Base-by-base conservation (phyloP, 169 alveolate species). In the Eimeria acervulina region DNA sequence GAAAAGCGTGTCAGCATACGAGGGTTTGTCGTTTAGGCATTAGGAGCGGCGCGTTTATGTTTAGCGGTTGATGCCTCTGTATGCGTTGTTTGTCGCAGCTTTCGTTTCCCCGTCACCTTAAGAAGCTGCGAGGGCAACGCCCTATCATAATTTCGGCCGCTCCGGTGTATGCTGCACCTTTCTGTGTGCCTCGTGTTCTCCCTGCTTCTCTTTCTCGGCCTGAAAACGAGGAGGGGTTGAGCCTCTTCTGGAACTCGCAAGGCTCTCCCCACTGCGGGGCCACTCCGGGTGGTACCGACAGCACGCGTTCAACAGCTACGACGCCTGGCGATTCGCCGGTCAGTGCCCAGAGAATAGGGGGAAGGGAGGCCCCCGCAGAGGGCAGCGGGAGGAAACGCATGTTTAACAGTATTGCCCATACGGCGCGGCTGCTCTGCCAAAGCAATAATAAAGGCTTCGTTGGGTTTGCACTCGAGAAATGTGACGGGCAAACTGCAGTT, bases 401-500 rank as follows among this genome's bases (percentile, higher is more conserved):
- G n/a, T 28, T 33, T 17, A 83, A 66, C 74, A 28, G 74, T 47
- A 47, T 38, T 38, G 61, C 31, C n/a, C 52, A 31, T 28, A 36
- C 81, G 44, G 81, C 88, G 61, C 68, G 74, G 74, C 51, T 38
- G 66, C 68, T 83, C 40, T 40, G 91, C 44, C 74, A n/a, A n/a
- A 83, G 91, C 70, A 74, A 83, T 4, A 28, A 23, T 38, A 83
- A 38, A 28, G 72, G 91, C 51, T 83, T 83, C 72, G 55, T 83
- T 42, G 91, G 91, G n/a, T 83, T 83, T 83, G 91, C 91, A n/a
- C 59, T 83, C 36, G 91, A 83, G n/a, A 83, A 47, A 15, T 83
- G 72, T 33, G 63, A 21, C 36, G 63, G 31, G 66, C 63, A 8
- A 51, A 40, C 88, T 2, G 61, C 31, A 78, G 21, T 15, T 19